A percentile compares a stretch with the other conserved stretches of the same genome.
Evolutionary conservation across 768 basidiomycete genomes (phyloP).

Genomic region (Exsudoporus frostii): DNA sequence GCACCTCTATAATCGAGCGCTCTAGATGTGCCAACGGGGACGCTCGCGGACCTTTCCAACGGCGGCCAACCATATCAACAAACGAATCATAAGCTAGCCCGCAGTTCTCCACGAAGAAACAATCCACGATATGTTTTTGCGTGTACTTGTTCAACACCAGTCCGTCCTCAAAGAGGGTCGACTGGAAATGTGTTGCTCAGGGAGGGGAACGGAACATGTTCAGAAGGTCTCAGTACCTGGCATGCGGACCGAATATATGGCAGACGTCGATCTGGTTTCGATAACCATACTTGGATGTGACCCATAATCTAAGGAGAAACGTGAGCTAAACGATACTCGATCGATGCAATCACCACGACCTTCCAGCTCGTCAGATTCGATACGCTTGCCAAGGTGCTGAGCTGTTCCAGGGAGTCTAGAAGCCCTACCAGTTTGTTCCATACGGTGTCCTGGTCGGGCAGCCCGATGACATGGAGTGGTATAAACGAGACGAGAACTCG

Average conservation of each 20-base stretch:
- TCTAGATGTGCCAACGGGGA: slow-evolving; percentile 43
- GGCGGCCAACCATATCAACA: slow-evolving; percentile 33
- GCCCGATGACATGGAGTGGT: slow-evolving; percentile 59
- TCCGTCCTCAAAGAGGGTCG: slow-evolving; percentile 54
- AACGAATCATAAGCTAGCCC: slow-evolving; percentile 53
- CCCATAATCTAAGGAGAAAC: slow-evolving; percentile 43
- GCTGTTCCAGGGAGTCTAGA: slow-evolving; percentile 56
- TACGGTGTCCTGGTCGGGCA: slow-evolving; percentile 46
- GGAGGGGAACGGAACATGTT: not conserved
- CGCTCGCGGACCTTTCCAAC: slow-evolving; percentile 37
- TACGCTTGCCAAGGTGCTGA: slow-evolving; percentile 43
- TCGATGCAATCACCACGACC: slow-evolving; percentile 34
- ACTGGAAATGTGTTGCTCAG: slow-evolving; percentile 35
- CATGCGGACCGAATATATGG: slow-evolving; percentile 63
- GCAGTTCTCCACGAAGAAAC: slow-evolving; percentile 61
- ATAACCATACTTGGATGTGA: slow-evolving; percentile 47
- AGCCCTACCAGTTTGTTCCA: slow-evolving; percentile 51
- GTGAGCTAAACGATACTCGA: not conserved
- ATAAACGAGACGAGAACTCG: slow-evolving; percentile 66
- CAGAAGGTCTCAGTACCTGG: slow-evolving; percentile 44
- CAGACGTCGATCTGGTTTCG: slow-evolving; percentile 36
- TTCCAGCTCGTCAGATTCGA: slow-evolving; percentile 58
- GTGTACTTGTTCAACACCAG: slow-evolving; percentile 50
- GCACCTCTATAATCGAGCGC: slow-evolving; percentile 37
- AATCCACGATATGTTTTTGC: slow-evolving; percentile 55